Conservation (phyloP, 2,329 filamentous ascomycete genomes). For the Ascochyta lentis region DNA sequence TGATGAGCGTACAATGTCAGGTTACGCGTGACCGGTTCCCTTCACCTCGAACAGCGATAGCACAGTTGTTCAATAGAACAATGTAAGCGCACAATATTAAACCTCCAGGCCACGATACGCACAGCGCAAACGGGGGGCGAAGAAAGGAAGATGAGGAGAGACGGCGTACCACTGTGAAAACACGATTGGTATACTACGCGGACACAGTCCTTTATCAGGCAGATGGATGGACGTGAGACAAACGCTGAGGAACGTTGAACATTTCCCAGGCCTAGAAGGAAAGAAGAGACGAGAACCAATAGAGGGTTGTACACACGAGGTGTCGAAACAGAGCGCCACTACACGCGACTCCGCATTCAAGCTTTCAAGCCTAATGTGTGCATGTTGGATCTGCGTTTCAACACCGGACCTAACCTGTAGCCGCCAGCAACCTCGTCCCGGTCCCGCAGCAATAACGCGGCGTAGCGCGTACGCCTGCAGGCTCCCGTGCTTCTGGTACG, state of each 20-base stretch:
- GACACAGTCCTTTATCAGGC: constrained; percentile 41
- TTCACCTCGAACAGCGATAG: constrained; percentile 38
- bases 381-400: constrained; percentile 46
- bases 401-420: constrained; percentile 43
- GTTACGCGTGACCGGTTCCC: constrained; percentile 24
- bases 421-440: constrained; percentile 38
- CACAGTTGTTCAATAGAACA: constrained; percentile 37
- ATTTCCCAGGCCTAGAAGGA: constrained; percentile 28
- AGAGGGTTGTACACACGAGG: constrained; percentile 27
- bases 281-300: constrained; percentile 45
- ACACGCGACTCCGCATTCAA: constrained; percentile 39
- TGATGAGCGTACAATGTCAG: constrained; percentile 27
- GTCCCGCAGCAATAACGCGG: constrained; percentile 32
- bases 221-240: constrained; percentile 41
- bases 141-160: constrained; percentile 24
- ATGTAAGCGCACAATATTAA: constrained; percentile 22
- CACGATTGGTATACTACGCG: constrained; percentile 23
- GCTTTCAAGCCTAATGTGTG: constrained; percentile 43
- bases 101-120: constrained; percentile 23
- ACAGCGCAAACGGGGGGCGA: constrained; percentile 23
- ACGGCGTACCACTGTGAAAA: constrained; percentile 24
- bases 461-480: constrained; percentile 36
- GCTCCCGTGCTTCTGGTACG: constrained; percentile 21
- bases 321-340: constrained; percentile 47
- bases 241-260: constrained; percentile 29